Base-by-base conservation (phyloP, 2,329 filamentous ascomycete genomes). In the Colletotrichum costaricense region DNA sequence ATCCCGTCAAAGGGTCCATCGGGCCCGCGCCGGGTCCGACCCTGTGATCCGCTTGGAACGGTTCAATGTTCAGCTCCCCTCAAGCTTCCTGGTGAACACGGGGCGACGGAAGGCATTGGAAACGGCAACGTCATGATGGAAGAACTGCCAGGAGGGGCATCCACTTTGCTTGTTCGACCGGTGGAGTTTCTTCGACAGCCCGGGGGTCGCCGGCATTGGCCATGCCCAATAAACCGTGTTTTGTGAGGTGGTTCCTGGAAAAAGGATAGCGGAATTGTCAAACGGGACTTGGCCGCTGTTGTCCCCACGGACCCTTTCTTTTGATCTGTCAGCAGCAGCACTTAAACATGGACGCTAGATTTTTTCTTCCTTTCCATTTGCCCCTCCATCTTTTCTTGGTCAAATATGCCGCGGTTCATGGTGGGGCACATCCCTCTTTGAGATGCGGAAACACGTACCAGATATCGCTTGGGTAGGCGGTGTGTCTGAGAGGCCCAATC, bases 101-200 rank as follows among this genome's bases (percentile, higher is more conserved):
- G 63, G 24, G 33, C 63, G 42, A 49, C 42, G 54, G 60, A 73
- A 73, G 49, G 6, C 9, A 9, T 6, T 66, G n/a, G 71, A 73
- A 70, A 56, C 59, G 46, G 65, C 38, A 66, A 73, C 71, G 71
- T 70, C 71, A 73, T 73, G 71, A 69, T 28, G 68, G 71, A 73
- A 69, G 38, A 69, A 63, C 6, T 6, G 58, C 38, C 57, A 59
- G 56, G 28, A 16, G 16, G 14, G 12, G 11, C 33, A 62, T 7
- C 66, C 70, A 69, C 66, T 60, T 55, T 24, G 22, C 6, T 49
- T 46, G 42, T 52, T 54, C 46, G 46, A 14, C 2, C 35, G 30
- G 62, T 55, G 62, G 62, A 26, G 46, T 38, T 16, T 11, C 11
- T 9, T 49, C 38, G 11, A 19, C 1, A 63, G 30, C 33, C 14